Percentiles rank a stretch among this genome's conserved stretches.
Evolutionary conservation across 169 alveolate species (phyloP).

Genomic region (Cryptosporidium baileyi): DNA sequence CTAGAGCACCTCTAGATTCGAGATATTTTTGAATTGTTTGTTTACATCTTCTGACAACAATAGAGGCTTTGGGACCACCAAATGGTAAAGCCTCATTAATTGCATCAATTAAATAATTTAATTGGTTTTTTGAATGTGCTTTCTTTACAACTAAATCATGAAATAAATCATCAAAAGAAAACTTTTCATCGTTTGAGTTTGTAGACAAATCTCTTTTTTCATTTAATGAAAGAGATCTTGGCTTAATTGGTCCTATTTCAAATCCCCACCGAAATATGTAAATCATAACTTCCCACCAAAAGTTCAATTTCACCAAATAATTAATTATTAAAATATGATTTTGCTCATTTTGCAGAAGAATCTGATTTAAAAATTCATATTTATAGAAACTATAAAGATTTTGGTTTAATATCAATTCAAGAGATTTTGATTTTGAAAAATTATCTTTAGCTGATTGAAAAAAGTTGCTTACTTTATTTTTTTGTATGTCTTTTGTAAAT

Average conservation of each 20-base stretch:
- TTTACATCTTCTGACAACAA: conserved; percentile 7
- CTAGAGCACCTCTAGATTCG: conserved; percentile 35
- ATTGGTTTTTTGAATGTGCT: conserved; percentile 17
- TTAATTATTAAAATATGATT: conserved; percentile 29
- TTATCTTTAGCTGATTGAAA: not conserved
- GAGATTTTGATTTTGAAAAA: not conserved
- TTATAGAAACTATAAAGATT: not conserved
- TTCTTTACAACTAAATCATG: conserved; percentile 35
- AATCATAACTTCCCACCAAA: conserved; percentile 68
- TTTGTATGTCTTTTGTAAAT: not conserved
- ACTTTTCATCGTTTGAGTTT: not conserved
- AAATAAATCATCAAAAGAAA: conserved; percentile 17
- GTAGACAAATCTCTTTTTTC: not conserved
- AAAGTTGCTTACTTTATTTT: not conserved
- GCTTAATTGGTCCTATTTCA: conserved; percentile 18
- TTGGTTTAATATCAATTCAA: not conserved
- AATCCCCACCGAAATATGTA: conserved; percentile 60
- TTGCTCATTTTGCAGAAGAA: not conserved
- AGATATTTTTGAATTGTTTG: conserved; percentile 32
- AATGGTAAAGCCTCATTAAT: conserved; percentile 45
- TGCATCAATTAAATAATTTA: not conserved
- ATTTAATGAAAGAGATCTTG: conserved; percentile 31
- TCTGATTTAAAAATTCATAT: not conserved
- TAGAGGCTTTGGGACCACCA: conserved; percentile 54
- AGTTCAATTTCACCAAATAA: conserved; percentile 37